These are phyloP conservation scores for Amaranthus hypochondriacus DNA, from an alignment of 148 eudicot species.

Conservation along the genomic window DNA sequence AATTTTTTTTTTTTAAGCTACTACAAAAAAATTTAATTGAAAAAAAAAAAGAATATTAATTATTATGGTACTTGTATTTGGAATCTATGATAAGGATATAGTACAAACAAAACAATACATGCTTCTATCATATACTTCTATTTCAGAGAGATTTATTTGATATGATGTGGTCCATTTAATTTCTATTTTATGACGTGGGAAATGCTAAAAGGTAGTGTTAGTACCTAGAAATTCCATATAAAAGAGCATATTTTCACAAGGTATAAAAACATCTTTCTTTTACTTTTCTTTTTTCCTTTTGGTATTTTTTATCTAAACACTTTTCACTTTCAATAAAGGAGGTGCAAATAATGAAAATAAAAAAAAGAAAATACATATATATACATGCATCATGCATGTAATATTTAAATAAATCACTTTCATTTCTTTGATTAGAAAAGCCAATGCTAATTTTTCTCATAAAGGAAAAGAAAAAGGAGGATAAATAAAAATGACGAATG, in stretches of 20 bases:
- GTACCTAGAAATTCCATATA: neutral
- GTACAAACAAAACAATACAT: too few species aligned
- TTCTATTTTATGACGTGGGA: neutral
- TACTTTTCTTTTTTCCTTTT: neutral
- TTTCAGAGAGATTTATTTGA: neutral
- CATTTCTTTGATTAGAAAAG: conserved; percentile 15
- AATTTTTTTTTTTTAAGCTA: too few species aligned
- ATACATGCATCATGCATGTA: neutral
- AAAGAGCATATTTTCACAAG: conserved; percentile 9
- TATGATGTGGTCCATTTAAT: neutral
- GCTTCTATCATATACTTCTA: too few species aligned
- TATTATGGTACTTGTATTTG: too few species aligned
- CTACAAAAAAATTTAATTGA: too few species aligned
- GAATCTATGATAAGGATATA: too few species aligned
- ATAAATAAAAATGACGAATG: conserved; percentile 9
- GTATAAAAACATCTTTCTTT: conserved; percentile 15
- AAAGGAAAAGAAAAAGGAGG: neutral
- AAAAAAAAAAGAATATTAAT: too few species aligned
- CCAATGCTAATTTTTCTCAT: neutral
- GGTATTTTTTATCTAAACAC: neutral
- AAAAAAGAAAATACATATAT: neutral
- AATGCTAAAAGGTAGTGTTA: conserved; percentile 10
- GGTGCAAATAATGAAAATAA: neutral
- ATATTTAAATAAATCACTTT: conserved; percentile 14
- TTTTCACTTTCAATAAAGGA: conserved; percentile 9